phyloP scores from a whole-genome alignment of 177 flowering plant genomes.

The Vitis hybrid region DNA sequence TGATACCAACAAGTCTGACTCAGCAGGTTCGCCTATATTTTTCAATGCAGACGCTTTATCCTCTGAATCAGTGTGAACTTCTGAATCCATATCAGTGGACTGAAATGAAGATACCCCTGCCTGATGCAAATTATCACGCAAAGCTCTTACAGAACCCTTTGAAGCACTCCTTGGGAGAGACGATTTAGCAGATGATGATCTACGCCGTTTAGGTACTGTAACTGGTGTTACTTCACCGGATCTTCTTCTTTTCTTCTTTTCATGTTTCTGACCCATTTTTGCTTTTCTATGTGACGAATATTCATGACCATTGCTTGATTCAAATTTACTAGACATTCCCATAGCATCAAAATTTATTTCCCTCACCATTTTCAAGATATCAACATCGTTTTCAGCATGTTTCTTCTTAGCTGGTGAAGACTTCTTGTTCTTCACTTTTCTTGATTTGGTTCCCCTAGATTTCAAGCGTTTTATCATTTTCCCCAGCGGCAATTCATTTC shows the following conservation, averaged over 20 bases:
- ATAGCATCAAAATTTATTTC: conserved; percentile 69
- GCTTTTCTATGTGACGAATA: conserved; percentile 25
- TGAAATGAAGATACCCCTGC: conserved; percentile 15
- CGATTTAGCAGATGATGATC: conserved; percentile 43
- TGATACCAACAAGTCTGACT: conserved; percentile 46
- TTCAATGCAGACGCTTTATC: conserved; percentile 23
- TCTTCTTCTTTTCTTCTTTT: conserved; percentile 40
- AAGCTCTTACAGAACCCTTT: conserved; percentile 28
- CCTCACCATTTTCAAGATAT: conserved; percentile 81
- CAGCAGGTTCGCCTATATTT: conserved; percentile 21
- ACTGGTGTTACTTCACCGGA: conserved; percentile 27
- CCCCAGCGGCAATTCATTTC: conserved; percentile 75
- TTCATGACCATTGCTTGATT: conserved; percentile 58
- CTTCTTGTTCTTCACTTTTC: conserved; percentile 43
- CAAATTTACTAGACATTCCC: conserved; percentile 38
- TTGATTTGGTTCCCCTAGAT: conserved; percentile 53
- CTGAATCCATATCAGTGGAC: conserved; percentile 28
- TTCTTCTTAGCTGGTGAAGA: conserved; percentile 30
- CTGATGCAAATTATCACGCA: conserved; percentile 19
- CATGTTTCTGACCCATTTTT: conserved; percentile 21
- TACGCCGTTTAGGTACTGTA: conserved; percentile 59
- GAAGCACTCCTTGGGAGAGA: conserved; percentile 26
- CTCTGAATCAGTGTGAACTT: conserved; percentile 24
- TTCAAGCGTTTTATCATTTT: conserved; percentile 68
- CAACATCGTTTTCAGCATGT: conserved; percentile 52